Percentiles rank a stretch among this genome's conserved stretches.
phyloP scores from a whole-genome alignment of 352 stramenopile species.

The Globisporangium apiculatum region DNA sequence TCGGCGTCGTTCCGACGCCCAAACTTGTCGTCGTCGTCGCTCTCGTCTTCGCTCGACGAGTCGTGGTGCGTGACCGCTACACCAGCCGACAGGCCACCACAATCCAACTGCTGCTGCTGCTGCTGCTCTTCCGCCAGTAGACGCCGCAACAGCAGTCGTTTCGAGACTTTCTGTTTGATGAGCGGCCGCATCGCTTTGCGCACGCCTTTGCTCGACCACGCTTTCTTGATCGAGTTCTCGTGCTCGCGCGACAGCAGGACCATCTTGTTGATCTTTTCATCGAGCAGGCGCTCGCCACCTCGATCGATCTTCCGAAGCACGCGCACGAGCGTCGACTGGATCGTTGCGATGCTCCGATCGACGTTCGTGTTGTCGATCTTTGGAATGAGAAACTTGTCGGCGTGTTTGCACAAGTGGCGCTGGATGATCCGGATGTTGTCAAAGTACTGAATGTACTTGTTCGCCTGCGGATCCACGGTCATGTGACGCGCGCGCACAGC shows the following conservation, averaged over 20 bases:
- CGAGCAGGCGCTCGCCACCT: constrained; percentile 64
- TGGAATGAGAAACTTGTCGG: constrained; percentile 78
- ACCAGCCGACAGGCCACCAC: constrained; percentile 16
- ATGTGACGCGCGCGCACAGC: constrained; percentile 80
- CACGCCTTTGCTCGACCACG: constrained; percentile 82
- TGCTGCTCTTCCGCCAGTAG: constrained; percentile 56
- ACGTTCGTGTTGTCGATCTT: constrained; percentile 90
- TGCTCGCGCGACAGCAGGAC: constrained; percentile 82
- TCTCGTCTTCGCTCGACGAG: constrained; percentile 64
- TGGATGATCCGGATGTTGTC: constrained; percentile 89
- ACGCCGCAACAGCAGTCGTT: constrained; percentile 65
- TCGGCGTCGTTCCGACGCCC: constrained; percentile 37
- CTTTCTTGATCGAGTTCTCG: constrained; percentile 85
- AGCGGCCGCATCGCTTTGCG: constrained; percentile 82
- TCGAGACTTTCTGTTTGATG: constrained; percentile 83
- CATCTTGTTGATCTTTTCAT: constrained; percentile 76
- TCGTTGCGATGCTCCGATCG: constrained; percentile 77
- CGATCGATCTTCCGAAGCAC: constrained; percentile 75
- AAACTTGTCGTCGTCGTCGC: constrained; percentile 41
- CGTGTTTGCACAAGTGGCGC: constrained; percentile 78
- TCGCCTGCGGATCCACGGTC: constrained; percentile 84
- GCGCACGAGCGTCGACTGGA: constrained; percentile 79
- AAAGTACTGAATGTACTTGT: constrained; percentile 91
- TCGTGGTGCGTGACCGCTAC: constrained; percentile 31
- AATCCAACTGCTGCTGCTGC: too few relatives aligned